phyloP scores from a whole-genome alignment of 208 protist genomes.

The Endotrypanum monterogeii region DNA sequence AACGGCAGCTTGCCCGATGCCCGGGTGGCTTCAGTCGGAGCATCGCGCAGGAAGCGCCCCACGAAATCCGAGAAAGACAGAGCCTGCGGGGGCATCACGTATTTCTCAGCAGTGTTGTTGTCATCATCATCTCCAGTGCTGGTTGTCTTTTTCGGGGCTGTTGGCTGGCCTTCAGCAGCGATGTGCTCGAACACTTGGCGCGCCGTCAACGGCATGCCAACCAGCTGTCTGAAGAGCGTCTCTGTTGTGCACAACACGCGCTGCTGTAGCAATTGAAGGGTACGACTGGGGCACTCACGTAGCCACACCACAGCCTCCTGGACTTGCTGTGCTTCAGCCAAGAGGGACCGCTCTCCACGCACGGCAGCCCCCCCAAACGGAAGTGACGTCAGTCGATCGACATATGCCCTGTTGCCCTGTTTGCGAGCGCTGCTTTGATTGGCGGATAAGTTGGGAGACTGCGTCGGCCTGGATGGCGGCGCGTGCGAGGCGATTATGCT shows the following conservation, averaged over 20 bases:
- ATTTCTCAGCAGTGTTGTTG: slow-evolving; percentile 8
- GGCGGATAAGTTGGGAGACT: background rate
- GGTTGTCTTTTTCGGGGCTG: background rate
- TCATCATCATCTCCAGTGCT: background rate
- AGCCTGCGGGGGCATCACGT: slow-evolving; percentile 22
- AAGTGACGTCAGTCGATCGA: slow-evolving; percentile 19
- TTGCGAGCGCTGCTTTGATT: background rate
- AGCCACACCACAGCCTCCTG: slow-evolving; percentile 50
- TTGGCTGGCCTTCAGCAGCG: background rate
- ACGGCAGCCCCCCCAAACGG: slow-evolving; percentile 20
- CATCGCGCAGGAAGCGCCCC: slow-evolving; percentile 18
- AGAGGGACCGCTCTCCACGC: slow-evolving; percentile 23
- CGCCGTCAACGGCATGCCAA: slow-evolving; percentile 37
- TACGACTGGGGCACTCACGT: slow-evolving; percentile 34
- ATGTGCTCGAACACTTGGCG: slow-evolving; percentile 12
- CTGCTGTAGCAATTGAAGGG: slow-evolving; percentile 50
- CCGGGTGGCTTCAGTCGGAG: background rate
- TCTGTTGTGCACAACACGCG: slow-evolving; percentile 42
- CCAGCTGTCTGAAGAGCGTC: slow-evolving; percentile 21
- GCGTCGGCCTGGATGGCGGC: background rate
- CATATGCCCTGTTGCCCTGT: background rate
- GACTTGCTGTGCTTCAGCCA: slow-evolving; percentile 32
- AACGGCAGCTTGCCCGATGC: slow-evolving; percentile 4
- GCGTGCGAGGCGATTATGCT: background rate
- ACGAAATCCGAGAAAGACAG: slow-evolving; percentile 35